phyloP scores from a whole-genome alignment of 192 early-diverging fungal species.

The Chytriomyces sp. region DNA sequence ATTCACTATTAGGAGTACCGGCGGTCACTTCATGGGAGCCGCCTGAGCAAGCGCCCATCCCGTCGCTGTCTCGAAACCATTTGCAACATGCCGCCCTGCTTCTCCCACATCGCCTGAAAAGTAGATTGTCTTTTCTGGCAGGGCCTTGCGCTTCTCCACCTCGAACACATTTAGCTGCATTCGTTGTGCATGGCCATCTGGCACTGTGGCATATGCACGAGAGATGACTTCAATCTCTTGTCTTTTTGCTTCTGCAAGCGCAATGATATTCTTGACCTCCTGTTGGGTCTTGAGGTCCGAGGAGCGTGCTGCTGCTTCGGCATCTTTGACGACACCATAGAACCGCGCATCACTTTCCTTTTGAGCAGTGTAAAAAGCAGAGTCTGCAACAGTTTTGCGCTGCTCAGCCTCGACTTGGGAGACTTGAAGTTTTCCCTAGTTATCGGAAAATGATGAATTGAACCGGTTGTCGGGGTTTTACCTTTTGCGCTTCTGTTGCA shows the following conservation, averaged over 20 bases:
- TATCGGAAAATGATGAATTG: no score
- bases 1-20: no score
- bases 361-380: conserved; percentile 36
- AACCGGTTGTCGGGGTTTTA: no score
- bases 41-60: no score
- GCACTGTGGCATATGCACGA: conserved; percentile 36
- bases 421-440: conserved; percentile 42
- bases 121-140: conserved; percentile 47
- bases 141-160: conserved; percentile 51
- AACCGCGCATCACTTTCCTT: conserved; percentile 38
- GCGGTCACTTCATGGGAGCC: no score
- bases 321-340: conserved; percentile 43
- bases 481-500: conserved; percentile 46
- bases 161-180: conserved; percentile 46
- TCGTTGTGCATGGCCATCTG: conserved; percentile 42
- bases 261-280: conserved; percentile 51
- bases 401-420: conserved; percentile 45
- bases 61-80: neutral
- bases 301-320: conserved; percentile 42
- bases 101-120: conserved; percentile 32
- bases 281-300: conserved; percentile 42
- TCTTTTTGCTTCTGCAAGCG: conserved; percentile 44
- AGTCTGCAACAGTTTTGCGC: conserved; percentile 44
- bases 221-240: conserved; percentile 41
- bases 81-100: neutral